Percentiles rank a stretch among this genome's conserved stretches.
Conservation (phyloP, 441 rosid genomes). For the Corymbia citriodora region DNA sequence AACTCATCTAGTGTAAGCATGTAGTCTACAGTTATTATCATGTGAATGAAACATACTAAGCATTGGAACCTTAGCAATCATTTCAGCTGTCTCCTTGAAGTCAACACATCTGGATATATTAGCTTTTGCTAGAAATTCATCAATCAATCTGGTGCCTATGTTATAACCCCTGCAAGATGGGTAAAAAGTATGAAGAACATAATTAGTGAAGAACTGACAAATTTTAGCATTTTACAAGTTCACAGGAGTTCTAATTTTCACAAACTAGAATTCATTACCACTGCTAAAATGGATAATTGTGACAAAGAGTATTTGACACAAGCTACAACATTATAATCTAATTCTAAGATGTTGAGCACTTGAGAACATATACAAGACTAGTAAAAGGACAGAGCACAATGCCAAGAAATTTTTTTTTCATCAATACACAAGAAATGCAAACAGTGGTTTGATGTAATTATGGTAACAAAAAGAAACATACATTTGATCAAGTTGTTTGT, state of each 20-base stretch:
- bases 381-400: neutral
- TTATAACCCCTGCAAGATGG: constrained; percentile 74
- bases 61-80: constrained; percentile 70
- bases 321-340: neutral
- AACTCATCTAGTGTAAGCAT: neutral
- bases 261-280: neutral
- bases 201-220: neutral
- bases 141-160: constrained; percentile 74
- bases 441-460: neutral
- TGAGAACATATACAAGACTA: neutral
- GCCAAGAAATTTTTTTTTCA: neutral
- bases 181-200: neutral
- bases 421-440: neutral
- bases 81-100: constrained; percentile 87
- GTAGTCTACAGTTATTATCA: neutral
- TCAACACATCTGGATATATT: constrained; percentile 79
- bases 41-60: neutral
- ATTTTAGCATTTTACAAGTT: neutral
- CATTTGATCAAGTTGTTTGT: constrained; percentile 97
- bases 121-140: constrained; percentile 89
- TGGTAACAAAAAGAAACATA: constrained; percentile 7
- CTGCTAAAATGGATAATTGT: neutral
- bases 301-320: neutral
- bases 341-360: neutral
- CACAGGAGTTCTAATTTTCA: neutral